Evolutionary conservation across 2,329 filamentous ascomycete species (phyloP).

Genomic region (Cladorrhinum sp.): DNA sequence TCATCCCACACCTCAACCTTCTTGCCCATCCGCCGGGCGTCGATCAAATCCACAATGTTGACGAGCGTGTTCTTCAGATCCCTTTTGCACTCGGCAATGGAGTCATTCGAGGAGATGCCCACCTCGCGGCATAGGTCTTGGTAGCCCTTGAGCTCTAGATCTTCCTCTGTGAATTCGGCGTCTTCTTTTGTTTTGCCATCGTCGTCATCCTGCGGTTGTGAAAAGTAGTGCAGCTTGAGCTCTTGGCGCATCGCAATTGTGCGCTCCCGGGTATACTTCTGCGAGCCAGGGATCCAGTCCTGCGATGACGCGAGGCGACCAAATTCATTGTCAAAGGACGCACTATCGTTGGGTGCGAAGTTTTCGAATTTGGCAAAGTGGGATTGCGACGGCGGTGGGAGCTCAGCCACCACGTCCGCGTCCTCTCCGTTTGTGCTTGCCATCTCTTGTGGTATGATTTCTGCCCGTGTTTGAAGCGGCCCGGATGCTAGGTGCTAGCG

Average conservation of each 20-base stretch:
- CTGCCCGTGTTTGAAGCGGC: no score
- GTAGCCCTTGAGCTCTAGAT: conserved; percentile 24
- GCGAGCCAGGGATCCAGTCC: conserved; percentile 30
- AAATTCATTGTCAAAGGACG: conserved; percentile 34
- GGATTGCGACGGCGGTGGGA: no score
- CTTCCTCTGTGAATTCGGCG: no score
- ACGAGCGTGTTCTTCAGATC: background rate
- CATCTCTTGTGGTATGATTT: no score
- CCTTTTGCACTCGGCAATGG: background rate
- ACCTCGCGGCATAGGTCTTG: conserved; percentile 31
- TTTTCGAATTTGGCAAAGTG: conserved; percentile 32
- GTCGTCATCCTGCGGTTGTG: conserved; percentile 9
- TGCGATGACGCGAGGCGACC: conserved; percentile 33
- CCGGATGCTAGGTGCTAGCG: no score
- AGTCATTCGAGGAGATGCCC: conserved; percentile 18
- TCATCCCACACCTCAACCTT: conserved; percentile 5
- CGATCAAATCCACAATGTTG: background rate
- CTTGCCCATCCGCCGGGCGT: background rate
- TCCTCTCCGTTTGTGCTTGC: no score
- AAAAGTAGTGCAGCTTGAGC: conserved; percentile 31
- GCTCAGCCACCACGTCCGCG: no score
- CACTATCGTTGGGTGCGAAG: conserved; percentile 30
- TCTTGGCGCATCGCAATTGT: conserved; percentile 33
- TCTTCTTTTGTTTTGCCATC: no score
- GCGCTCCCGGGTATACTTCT: conserved; percentile 30